Percentiles rank a stretch among this genome's conserved stretches.
phyloP scores from a whole-genome alignment of 805 yeast species.

The Cyberlindnera veronae region DNA sequence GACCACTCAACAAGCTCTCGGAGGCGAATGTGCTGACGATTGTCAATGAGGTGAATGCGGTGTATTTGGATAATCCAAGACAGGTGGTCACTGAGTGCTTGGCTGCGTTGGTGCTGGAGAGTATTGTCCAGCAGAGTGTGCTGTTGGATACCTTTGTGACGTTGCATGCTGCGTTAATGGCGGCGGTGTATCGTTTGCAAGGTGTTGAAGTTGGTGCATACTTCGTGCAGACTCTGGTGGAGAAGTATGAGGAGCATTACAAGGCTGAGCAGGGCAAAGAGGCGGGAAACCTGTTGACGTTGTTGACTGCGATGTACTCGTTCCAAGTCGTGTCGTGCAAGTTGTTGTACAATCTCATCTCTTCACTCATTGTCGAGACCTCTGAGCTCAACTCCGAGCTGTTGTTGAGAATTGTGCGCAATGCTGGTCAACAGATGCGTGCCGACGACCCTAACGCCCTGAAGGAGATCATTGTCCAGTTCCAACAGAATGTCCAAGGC shows the following conservation, averaged over 20 bases:
- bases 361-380: slow-evolving; percentile 47
- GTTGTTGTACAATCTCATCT: slow-evolving; percentile 74
- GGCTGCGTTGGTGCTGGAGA: slow-evolving; percentile 58
- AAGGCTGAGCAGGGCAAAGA: slow-evolving; percentile 43
- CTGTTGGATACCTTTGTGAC: slow-evolving; percentile 76
- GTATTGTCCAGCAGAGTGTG: slow-evolving; percentile 60
- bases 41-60: slow-evolving; percentile 59
- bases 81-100: slow-evolving; percentile 74
- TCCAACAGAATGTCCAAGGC: slow-evolving; percentile 41
- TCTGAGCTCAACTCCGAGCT: slow-evolving; percentile 76
- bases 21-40: slow-evolving; percentile 78
- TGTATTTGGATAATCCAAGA: slow-evolving; percentile 68
- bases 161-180: slow-evolving; percentile 72
- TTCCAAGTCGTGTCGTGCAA: slow-evolving; percentile 73
- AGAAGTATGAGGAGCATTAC: slow-evolving; percentile 49
- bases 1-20: slow-evolving; percentile 83
- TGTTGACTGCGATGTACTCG: slow-evolving; percentile 72
- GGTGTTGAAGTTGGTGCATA: slow-evolving; percentile 91
- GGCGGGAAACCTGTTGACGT: slow-evolving; percentile 63
- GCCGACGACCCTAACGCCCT: slow-evolving; percentile 86
- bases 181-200: slow-evolving; percentile 69
- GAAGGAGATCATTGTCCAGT: slow-evolving; percentile 65
- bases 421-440: slow-evolving; percentile 81
- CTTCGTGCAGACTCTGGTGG: slow-evolving; percentile 78
- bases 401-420: slow-evolving; percentile 64